Conservation (phyloP, 1,284 basidiomycete species). For the Trichosporon sp. region DNA sequence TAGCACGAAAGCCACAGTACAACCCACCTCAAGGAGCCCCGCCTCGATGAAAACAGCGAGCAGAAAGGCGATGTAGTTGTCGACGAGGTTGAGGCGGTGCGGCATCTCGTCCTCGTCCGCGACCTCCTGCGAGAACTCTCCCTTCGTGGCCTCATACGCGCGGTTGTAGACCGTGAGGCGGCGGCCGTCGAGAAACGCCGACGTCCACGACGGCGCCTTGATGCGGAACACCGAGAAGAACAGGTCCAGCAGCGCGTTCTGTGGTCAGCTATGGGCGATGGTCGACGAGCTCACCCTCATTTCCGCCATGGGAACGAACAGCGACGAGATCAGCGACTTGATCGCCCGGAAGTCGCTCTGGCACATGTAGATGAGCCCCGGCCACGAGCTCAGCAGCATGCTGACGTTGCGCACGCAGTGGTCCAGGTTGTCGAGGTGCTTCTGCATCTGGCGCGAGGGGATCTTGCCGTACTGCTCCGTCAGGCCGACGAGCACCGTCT, state of each 20-base stretch:
- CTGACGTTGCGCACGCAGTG: conserved; percentile 72
- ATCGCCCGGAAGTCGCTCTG: conserved; percentile 83
- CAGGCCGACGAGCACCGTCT: conserved; percentile 79
- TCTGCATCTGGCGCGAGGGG: conserved; percentile 38
- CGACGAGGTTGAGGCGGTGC: conserved; percentile 72
- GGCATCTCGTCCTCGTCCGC: conserved; percentile 50
- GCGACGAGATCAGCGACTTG: conserved; percentile 73
- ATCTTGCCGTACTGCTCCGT: conserved; percentile 88
- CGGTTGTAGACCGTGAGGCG: conserved; percentile 60
- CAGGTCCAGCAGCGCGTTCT: conserved; percentile 90
- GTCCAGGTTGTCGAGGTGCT: conserved; percentile 69
- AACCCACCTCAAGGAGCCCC: conserved; percentile 71
- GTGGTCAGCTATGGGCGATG: conserved; percentile 7
- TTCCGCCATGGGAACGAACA: conserved; percentile 80
- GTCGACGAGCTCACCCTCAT: conserved; percentile 62
- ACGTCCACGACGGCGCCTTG: conserved; percentile 81
- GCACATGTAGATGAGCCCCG: conserved; percentile 90
- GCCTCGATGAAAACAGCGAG: conserved; percentile 80
- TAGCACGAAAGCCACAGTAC: conserved; percentile 27
- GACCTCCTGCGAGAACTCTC: conserved; percentile 27
- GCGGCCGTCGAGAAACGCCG: conserved; percentile 80
- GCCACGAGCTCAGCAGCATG: conserved; percentile 85
- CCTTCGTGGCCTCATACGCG: conserved; percentile 35
- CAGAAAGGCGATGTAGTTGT: conserved; percentile 90
- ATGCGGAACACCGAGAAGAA: conserved; percentile 92